Evolutionary conservation across 1,284 basidiomycete genomes (phyloP).

Genomic region (Sparassis latifolia): DNA sequence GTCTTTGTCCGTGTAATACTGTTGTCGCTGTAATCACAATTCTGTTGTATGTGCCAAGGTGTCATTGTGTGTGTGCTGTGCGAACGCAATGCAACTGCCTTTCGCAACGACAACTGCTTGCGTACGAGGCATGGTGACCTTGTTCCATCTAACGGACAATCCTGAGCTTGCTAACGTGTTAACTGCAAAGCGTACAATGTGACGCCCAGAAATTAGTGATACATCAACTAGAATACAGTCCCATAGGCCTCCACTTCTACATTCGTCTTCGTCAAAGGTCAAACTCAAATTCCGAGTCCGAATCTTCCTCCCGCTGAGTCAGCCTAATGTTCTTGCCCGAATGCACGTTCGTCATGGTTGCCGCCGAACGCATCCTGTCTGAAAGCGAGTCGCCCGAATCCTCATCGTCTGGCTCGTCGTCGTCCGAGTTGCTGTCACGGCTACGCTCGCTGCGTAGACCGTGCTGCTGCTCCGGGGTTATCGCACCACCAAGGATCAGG

Average conservation of each 20-base stretch:
- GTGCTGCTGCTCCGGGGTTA: slow-evolving; percentile 44
- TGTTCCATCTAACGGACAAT: no score
- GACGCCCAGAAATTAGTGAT: no score
- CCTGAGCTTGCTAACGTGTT: no score
- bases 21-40: background rate
- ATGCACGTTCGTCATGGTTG: slow-evolving; percentile 48
- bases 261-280: slow-evolving; percentile 38
- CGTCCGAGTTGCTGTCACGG: slow-evolving; percentile 29
- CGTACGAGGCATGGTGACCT: no score
- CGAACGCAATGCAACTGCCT: no score
- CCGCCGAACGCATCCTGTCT: slow-evolving; percentile 37
- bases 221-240: no score
- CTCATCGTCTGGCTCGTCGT: slow-evolving; percentile 39
- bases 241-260: no score
- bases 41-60: no score
- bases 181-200: no score
- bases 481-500: slow-evolving; percentile 52
- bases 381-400: slow-evolving; percentile 23
- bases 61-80: no score
- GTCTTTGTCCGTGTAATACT: background rate
- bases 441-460: slow-evolving; percentile 17
- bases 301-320: slow-evolving; percentile 37
- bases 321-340: slow-evolving; percentile 52
- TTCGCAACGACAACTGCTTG: no score
- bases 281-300: slow-evolving; percentile 73